These are phyloP conservation scores for Penicillium sp. DNA, from an alignment of 2,329 filamentous ascomycete genomes.

Conservation along the genomic window DNA sequence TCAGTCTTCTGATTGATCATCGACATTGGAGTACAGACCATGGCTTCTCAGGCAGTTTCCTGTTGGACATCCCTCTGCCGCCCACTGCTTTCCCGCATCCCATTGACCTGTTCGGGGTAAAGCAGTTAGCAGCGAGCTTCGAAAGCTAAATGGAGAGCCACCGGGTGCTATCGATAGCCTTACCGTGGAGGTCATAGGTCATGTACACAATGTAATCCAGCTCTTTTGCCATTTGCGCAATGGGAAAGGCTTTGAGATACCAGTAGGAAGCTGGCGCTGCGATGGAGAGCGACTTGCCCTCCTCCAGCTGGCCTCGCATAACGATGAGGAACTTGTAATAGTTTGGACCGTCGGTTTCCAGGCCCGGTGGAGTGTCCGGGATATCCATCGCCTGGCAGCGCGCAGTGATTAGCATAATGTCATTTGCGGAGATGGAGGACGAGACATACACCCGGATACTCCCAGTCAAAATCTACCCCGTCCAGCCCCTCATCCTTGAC, in stretches of 20 bases:
- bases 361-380: constrained; percentile 40
- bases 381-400: constrained; percentile 35
- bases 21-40: no score
- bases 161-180: no score
- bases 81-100: constrained; percentile 30
- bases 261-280: constrained; percentile 37
- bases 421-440: background rate
- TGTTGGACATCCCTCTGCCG: constrained; percentile 27
- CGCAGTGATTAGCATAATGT: no score
- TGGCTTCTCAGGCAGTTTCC: constrained; percentile 45
- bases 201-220: constrained; percentile 46
- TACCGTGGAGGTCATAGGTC: constrained; percentile 44
- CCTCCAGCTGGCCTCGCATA: constrained; percentile 20
- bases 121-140: no score
- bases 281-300: constrained; percentile 32
- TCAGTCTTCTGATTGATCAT: no score
- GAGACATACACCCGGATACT: constrained; percentile 18
- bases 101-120: constrained; percentile 18
- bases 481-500: constrained; percentile 15
- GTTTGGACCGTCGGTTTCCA: constrained; percentile 34
- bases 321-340: constrained; percentile 38
- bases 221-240: constrained; percentile 31
- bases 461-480: constrained; percentile 20
- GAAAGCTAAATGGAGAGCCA: no score
- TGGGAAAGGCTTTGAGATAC: constrained; percentile 39